A percentile compares a stretch with the other conserved stretches of the same genome.
These are phyloP conservation scores for Chaetomium strumarium DNA, from an alignment of 2,329 filamentous ascomycete genomes.

Conservation along the genomic window DNA sequence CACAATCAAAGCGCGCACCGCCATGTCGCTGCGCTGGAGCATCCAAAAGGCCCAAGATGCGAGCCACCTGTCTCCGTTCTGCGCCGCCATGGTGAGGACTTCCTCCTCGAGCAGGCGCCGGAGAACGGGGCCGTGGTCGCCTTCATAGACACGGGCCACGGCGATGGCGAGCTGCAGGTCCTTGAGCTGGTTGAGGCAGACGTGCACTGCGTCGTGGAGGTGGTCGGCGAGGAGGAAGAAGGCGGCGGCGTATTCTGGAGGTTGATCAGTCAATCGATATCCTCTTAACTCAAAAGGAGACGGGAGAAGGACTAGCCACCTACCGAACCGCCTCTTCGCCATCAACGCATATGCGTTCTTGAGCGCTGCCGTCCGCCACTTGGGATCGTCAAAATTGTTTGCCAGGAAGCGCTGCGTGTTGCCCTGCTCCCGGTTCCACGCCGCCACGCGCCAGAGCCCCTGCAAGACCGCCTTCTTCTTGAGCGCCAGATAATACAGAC, in stretches of 20 bases:
- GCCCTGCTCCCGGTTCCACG: slow-evolving; percentile 78
- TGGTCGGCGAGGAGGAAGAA: slow-evolving; percentile 91
- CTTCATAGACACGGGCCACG: slow-evolving; percentile 81
- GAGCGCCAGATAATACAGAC: slow-evolving; percentile 84
- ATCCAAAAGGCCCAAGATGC: slow-evolving; percentile 96
- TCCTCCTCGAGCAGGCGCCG: slow-evolving; percentile 70
- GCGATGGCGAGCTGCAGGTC: slow-evolving; percentile 88
- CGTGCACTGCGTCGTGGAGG: slow-evolving; percentile 75
- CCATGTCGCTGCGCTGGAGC: slow-evolving; percentile 73
- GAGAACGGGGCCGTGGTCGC: slow-evolving; percentile 71
- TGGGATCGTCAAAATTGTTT: slow-evolving; percentile 84
- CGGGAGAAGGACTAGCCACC: slow-evolving; percentile 23
- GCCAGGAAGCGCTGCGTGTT: slow-evolving; percentile 73
- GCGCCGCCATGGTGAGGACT: slow-evolving; percentile 68
- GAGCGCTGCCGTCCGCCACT: slow-evolving; percentile 82
- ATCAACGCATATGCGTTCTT: slow-evolving; percentile 97
- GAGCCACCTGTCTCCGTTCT: slow-evolving; percentile 85
- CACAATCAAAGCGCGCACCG: slow-evolving; percentile 76
- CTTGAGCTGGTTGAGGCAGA: slow-evolving; percentile 79
- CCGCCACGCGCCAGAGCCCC: slow-evolving; percentile 91
- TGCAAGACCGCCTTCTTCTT: slow-evolving; percentile 85
- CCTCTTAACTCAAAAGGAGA: not conserved
- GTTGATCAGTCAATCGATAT: not conserved
- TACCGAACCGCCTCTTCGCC: slow-evolving; percentile 81
- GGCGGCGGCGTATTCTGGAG: slow-evolving; percentile 81